phyloP scores from a whole-genome alignment of 1,139 yeast species.

The Protomyces pachydermus region DNA sequence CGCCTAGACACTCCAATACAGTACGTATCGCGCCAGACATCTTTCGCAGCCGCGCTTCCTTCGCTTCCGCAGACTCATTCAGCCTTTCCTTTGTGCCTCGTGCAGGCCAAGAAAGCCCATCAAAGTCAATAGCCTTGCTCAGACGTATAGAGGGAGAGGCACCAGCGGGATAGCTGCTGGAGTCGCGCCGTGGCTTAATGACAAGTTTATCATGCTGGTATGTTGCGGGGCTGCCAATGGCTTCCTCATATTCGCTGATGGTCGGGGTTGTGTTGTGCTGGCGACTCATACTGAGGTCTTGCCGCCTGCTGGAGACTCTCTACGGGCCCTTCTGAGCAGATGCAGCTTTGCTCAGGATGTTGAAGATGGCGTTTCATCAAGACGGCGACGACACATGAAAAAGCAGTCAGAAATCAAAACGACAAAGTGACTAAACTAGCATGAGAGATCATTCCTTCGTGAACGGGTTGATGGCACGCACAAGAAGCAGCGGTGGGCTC shows the following conservation, averaged over 20 bases:
- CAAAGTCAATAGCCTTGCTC: slow-evolving; percentile 21
- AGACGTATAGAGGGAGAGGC: slow-evolving; percentile 12
- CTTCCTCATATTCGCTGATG: slow-evolving; percentile 7
- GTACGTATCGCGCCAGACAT: slow-evolving; percentile 83
- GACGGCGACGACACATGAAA: background rate
- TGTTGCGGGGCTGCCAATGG: background rate
- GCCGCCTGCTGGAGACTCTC: no score
- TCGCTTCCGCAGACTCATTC: slow-evolving; percentile 3
- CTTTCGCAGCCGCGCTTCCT: slow-evolving; percentile 44
- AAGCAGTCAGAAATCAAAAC: background rate
- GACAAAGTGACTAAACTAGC: no score
- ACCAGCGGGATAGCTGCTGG: slow-evolving; percentile 6
- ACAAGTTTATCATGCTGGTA: slow-evolving; percentile 13
- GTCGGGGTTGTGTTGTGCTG: background rate
- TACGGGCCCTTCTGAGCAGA: no score
- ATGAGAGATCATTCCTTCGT: background rate
- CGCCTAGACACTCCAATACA: slow-evolving; percentile 81
- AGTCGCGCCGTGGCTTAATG: slow-evolving; percentile 19
- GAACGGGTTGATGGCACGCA: slow-evolving; percentile 88
- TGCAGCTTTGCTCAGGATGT: no score
- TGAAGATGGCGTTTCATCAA: background rate
- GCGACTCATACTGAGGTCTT: no score
- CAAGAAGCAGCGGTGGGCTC: slow-evolving; percentile 88
- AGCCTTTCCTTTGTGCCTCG: slow-evolving; percentile 11
- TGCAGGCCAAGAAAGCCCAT: slow-evolving; percentile 28